A percentile compares a stretch with the other conserved stretches of the same genome.
phyloP scores from a whole-genome alignment of 1,139 yeast genomes.

The Taiozyma sp. region DNA sequence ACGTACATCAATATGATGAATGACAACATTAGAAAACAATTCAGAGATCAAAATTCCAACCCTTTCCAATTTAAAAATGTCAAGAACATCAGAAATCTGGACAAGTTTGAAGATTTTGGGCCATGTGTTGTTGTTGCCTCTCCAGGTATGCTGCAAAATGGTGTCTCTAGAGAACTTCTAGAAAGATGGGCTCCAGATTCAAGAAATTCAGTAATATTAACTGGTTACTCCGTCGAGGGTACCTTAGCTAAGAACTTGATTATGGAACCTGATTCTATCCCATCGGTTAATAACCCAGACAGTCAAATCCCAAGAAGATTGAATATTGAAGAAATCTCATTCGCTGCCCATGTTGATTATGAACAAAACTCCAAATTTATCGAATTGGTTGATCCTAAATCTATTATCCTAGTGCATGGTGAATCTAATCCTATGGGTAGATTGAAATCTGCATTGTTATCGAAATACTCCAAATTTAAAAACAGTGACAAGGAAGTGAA shows the following conservation, averaged over 20 bases:
- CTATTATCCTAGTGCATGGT: conserved; percentile 93
- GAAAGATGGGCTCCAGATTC: conserved; percentile 99
- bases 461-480: conserved; percentile 77
- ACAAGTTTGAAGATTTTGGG: conserved; percentile 85
- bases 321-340: conserved; percentile 90
- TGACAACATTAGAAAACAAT: conserved; percentile 75
- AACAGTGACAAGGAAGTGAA: conserved; percentile 90
- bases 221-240: conserved; percentile 98
- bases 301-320: conserved; percentile 81
- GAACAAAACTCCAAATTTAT: conserved; percentile 90
- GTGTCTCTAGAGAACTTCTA: conserved; percentile 83
- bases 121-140: conserved; percentile 96
- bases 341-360: conserved; percentile 98
- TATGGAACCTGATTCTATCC: conserved; percentile 86
- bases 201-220: conserved; percentile 77
- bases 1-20: conserved; percentile 97
- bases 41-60: conserved; percentile 71
- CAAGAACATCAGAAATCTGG: conserved; percentile 73
- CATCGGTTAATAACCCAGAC: conserved; percentile 76
- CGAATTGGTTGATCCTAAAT: conserved; percentile 78
- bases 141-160: conserved; percentile 98
- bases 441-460: conserved; percentile 82
- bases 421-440: conserved; percentile 98
- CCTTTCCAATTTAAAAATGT: conserved; percentile 91
- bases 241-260: conserved; percentile 91